phyloP scores from a whole-genome alignment of 2,329 filamentous ascomycete genomes.

The Claviceps pazoutovae region DNA sequence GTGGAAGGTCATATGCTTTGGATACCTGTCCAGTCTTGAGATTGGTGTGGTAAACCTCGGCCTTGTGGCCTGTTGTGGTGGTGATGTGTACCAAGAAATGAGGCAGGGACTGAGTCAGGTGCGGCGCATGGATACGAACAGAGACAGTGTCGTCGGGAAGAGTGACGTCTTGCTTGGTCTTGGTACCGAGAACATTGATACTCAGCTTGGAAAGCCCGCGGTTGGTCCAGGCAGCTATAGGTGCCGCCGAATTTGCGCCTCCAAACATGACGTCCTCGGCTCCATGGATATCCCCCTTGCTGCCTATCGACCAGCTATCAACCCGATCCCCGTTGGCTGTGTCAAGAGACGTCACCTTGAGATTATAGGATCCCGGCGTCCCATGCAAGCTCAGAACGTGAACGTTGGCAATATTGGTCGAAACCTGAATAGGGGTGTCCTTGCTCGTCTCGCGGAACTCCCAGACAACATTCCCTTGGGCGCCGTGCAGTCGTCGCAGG shows the following conservation, averaged over 20 bases:
- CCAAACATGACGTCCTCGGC: conserved; percentile 57
- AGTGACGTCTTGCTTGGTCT: conserved; percentile 39
- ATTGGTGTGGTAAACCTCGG: conserved; percentile 75
- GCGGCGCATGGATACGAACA: conserved; percentile 60
- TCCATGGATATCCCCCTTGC: conserved; percentile 58
- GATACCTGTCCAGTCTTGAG: conserved; percentile 51
- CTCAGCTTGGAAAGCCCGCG: conserved; percentile 46
- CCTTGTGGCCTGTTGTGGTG: conserved; percentile 58
- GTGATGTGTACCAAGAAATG: conserved; percentile 79
- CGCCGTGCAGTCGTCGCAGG: conserved; percentile 59
- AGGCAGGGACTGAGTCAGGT: conserved; percentile 53
- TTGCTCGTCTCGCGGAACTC: conserved; percentile 55
- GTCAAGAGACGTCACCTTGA: conserved; percentile 65
- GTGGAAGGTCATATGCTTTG: conserved; percentile 71
- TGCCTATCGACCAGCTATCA: conserved; percentile 57
- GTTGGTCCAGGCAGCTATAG: conserved; percentile 65
- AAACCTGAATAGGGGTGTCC: conserved; percentile 60
- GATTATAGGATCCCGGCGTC: conserved; percentile 53
- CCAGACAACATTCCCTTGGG: conserved; percentile 64
- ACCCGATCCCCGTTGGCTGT: conserved; percentile 56
- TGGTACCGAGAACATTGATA: conserved; percentile 55
- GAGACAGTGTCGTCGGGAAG: conserved; percentile 32
- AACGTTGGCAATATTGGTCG: conserved; percentile 55
- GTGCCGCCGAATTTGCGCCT: conserved; percentile 60
- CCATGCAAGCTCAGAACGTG: conserved; percentile 68